Evolutionary conservation across 441 rosid species (phyloP).

Genomic region (Omphalea diandra): DNA sequence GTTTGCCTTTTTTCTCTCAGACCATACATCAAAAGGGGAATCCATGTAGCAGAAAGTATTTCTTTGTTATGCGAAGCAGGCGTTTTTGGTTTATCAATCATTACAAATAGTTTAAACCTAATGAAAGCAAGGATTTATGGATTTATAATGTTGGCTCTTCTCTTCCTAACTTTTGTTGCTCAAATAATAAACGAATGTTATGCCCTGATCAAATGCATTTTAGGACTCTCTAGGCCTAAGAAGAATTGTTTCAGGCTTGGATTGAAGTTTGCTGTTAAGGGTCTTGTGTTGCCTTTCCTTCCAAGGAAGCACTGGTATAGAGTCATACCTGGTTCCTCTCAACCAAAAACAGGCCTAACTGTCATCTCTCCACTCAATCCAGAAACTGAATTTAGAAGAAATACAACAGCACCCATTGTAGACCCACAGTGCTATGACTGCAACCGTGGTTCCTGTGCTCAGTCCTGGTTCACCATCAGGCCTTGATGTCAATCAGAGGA

Average conservation of each 20-base stretch:
- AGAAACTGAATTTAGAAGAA: conserved; percentile 28
- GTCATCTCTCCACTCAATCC: conserved; percentile 33
- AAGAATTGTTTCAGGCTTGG: conserved; percentile 37
- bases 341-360: conserved; percentile 33
- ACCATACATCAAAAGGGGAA: conserved; percentile 45
- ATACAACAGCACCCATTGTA: conserved; percentile 20
- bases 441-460: conserved; percentile 48
- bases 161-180: conserved; percentile 38
- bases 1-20: conserved; percentile 35
- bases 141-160: conserved; percentile 41
- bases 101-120: conserved; percentile 23
- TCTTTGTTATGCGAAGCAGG: conserved; percentile 45
- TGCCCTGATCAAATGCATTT: conserved; percentile 33
- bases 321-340: conserved; percentile 27
- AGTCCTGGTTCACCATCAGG: conserved; percentile 41
- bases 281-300: conserved; percentile 47
- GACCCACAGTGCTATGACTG: conserved; percentile 40
- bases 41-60: conserved; percentile 44
- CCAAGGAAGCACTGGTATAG: conserved; percentile 44
- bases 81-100: conserved; percentile 37
- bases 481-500: conserved; percentile 16
- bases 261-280: conserved; percentile 40
- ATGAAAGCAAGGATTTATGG: conserved; percentile 27
- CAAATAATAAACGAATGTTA: conserved; percentile 49
- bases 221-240: conserved; percentile 34